These are phyloP conservation scores for Pulveroboletus sp. DNA, from an alignment of 768 basidiomycete genomes.

Conservation along the genomic window DNA sequence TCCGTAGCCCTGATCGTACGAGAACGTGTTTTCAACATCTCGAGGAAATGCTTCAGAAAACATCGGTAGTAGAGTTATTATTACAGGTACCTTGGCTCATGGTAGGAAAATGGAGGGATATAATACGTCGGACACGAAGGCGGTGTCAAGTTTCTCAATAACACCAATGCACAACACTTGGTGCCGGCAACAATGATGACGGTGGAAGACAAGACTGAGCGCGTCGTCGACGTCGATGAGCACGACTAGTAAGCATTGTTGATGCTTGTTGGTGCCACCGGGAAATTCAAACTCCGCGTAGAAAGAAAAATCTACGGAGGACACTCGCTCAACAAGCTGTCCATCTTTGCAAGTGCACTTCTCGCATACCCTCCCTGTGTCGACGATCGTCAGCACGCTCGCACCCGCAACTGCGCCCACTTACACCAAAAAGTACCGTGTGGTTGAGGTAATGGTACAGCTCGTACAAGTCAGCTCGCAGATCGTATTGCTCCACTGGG, in stretches of 20 bases:
- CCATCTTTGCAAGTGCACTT: constrained; percentile 50
- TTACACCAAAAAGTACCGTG: constrained; percentile 73
- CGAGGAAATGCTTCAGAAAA: constrained; percentile 35
- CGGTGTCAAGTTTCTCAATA: neutral
- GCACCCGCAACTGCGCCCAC: constrained; percentile 18
- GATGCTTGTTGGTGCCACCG: constrained; percentile 16
- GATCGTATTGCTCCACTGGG: constrained; percentile 61
- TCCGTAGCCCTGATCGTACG: constrained; percentile 56
- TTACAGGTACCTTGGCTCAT: constrained; percentile 33
- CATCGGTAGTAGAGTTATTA: constrained; percentile 19
- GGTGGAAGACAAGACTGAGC: constrained; percentile 16
- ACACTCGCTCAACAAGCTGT: constrained; percentile 38
- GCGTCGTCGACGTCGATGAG: constrained; percentile 18
- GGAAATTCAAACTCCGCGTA: constrained; percentile 14
- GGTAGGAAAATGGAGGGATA: neutral
- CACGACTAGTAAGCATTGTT: constrained; percentile 29
- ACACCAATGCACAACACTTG: neutral
- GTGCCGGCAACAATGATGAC: constrained; percentile 5
- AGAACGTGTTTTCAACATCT: constrained; percentile 49
- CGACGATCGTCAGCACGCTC: neutral
- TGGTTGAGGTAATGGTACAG: constrained; percentile 84
- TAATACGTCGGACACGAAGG: constrained; percentile 1
- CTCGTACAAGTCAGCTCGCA: constrained; percentile 69
- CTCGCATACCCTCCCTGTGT: constrained; percentile 48
- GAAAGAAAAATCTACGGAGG: constrained; percentile 11